Conservation (phyloP, 345 rosid species). For the Hibiscus syriacus region DNA sequence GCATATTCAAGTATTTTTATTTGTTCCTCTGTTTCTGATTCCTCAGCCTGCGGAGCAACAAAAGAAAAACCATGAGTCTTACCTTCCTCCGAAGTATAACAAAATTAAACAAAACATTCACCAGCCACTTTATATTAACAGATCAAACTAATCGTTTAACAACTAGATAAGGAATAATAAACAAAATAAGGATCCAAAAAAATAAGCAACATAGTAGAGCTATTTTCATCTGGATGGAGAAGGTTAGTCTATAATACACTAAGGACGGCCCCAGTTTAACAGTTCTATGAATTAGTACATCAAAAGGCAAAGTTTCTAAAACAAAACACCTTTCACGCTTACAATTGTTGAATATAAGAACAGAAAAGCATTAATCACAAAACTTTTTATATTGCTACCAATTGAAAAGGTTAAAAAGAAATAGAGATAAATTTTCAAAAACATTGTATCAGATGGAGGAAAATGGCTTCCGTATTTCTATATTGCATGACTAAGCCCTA, state of each 20-base stretch:
- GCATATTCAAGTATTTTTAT: slow-evolving; percentile 46
- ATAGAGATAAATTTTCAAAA: background rate
- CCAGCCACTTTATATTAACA: background rate
- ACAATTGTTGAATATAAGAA: background rate
- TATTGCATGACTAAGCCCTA: too few species aligned
- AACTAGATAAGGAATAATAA: background rate
- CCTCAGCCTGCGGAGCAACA: slow-evolving; percentile 59
- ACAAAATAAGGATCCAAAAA: background rate
- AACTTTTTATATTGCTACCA: background rate
- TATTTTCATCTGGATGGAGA: background rate
- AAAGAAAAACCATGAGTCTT: slow-evolving; percentile 10
- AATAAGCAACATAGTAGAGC: background rate
- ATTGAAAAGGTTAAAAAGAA: background rate
- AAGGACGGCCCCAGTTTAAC: background rate
- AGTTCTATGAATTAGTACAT: background rate
- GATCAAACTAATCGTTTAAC: background rate
- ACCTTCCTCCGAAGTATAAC: background rate
- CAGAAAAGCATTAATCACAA: background rate
- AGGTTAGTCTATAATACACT: background rate
- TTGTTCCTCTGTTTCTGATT: slow-evolving; percentile 64
- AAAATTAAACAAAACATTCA: background rate
- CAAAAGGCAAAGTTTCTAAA: background rate
- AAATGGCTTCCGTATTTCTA: background rate
- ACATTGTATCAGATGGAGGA: background rate
- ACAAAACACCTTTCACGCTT: background rate